Conservation (phyloP, 2,329 filamentous ascomycete species). For the Cercospora sp. region DNA sequence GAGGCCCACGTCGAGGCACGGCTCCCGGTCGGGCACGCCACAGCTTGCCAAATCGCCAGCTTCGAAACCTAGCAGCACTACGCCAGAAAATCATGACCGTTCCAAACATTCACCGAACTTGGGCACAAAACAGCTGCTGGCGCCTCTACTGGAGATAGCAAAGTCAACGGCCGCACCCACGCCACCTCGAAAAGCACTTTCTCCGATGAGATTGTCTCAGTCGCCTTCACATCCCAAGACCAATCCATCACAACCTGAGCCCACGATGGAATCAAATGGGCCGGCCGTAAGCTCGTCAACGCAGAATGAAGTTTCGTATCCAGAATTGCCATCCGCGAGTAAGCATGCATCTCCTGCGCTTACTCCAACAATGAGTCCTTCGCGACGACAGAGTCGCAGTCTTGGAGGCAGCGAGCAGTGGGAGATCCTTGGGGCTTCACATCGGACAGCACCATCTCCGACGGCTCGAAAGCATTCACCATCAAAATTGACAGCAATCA, state of each 20-base stretch:
- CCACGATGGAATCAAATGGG: background rate
- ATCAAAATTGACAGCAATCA: constrained; percentile 11
- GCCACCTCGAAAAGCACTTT: constrained; percentile 26
- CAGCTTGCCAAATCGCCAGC: constrained; percentile 48
- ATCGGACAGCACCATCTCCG: constrained; percentile 31
- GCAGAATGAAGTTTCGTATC: constrained; percentile 25
- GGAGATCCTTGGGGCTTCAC: constrained; percentile 24
- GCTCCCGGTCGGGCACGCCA: constrained; percentile 35
- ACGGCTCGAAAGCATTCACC: constrained; percentile 34
- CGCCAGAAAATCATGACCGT: constrained; percentile 57
- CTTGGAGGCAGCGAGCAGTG: constrained; percentile 3
- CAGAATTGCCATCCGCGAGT: constrained; percentile 26
- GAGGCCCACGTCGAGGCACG: constrained; percentile 22
- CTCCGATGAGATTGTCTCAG: constrained; percentile 22
- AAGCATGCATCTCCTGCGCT: constrained; percentile 17
- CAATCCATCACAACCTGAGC: background rate
- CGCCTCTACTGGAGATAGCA: constrained; percentile 39
- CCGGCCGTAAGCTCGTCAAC: constrained; percentile 20
- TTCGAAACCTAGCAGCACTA: constrained; percentile 43
- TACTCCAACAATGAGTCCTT: constrained; percentile 25
- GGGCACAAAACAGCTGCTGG: constrained; percentile 38
- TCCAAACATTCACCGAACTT: constrained; percentile 56
- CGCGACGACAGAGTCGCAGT: constrained; percentile 17
- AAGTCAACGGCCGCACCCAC: constrained; percentile 25
- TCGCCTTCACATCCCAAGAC: constrained; percentile 9